Evolutionary conservation across 768 basidiomycete genomes (phyloP), one percentile per base, ranked within the genome.

Genomic region (Trametes sanguinea): DNA sequence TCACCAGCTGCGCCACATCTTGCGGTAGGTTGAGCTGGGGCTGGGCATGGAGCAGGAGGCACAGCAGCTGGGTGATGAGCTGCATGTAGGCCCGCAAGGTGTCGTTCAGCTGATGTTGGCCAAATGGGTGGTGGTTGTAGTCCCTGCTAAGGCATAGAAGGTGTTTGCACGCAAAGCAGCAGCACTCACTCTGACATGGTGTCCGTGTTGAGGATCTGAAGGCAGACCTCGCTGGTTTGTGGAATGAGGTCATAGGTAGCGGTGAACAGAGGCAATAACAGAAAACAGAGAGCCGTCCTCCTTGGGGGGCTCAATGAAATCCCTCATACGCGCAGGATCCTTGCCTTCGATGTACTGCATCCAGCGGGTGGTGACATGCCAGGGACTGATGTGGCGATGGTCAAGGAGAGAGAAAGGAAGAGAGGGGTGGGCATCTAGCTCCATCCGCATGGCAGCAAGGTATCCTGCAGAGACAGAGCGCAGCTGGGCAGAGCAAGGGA

Each of bases 351-450:
- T n/a, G n/a, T n/a, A n/a, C n/a, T n/a, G n/a, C n/a, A n/a, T n/a
- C n/a, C n/a, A n/a, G n/a, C n/a, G n/a, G n/a, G n/a, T n/a, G n/a
- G n/a, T n/a, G n/a, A n/a, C n/a, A n/a, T n/a, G n/a, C n/a, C n/a
- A n/a, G n/a, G n/a, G n/a, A n/a, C n/a, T n/a, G 54, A 55, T 30
- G 33, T 55, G 54, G 27, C 54, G 54, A 33, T 55, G 54, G 29
- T 55, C 54, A 16, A 55, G 32, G 3, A 45, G 8, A n/a, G 54
- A 55, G 54, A 13, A 3, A 17, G 54, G 54, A 35, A 55, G 40
- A 16, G 54, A 16, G n/a, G 54, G 43, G 22, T 43, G 54, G 29
- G 27, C 8, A 17, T 55, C n/a, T 8, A 55, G 17, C 13, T 27
- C 43, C 16, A 45, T 44, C 9, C 54, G 54, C 30, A 45, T 7